A percentile compares a stretch with the other conserved stretches of the same genome.
phyloP scores from a whole-genome alignment of 345 rosid species.

The Corchorus capsularis region DNA sequence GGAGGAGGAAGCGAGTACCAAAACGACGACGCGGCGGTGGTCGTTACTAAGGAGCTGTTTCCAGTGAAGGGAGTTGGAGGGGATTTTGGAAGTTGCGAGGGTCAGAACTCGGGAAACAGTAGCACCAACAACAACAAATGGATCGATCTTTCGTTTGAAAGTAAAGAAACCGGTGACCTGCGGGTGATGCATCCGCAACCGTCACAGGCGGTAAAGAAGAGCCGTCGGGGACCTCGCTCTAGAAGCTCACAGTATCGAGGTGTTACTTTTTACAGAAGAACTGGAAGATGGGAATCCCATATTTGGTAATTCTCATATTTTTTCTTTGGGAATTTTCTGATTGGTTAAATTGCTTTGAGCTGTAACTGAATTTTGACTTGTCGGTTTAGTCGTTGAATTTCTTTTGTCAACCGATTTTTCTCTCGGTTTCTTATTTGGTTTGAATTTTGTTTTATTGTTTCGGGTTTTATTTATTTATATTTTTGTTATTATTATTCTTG shows the following conservation, averaged over 20 bases:
- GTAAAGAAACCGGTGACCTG: slow-evolving; percentile 37
- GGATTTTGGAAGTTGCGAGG: slow-evolving; percentile 30
- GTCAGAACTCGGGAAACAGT: slow-evolving; percentile 43
- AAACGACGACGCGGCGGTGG: slow-evolving; percentile 21
- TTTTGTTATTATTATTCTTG: slow-evolving; percentile 14
- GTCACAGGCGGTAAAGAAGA: slow-evolving; percentile 66
- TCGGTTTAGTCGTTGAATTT: slow-evolving; percentile 4
- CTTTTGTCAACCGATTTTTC: not conserved
- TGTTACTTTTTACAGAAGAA: slow-evolving; percentile 91
- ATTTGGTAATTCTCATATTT: slow-evolving; percentile 58
- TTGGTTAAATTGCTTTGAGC: not conserved
- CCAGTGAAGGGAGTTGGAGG: slow-evolving; percentile 44
- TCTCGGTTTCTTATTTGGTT: too few relatives aligned
- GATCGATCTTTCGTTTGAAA: slow-evolving; percentile 56
- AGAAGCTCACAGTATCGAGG: slow-evolving; percentile 96
- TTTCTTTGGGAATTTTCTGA: not conserved
- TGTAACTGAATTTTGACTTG: slow-evolving; percentile 15
- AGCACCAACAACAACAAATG: slow-evolving; percentile 16
- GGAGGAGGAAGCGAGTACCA: slow-evolving; percentile 26
- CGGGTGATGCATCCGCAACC: slow-evolving; percentile 43
- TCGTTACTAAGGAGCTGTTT: slow-evolving; percentile 62
- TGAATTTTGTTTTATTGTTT: not conserved
- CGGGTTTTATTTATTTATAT: not conserved
- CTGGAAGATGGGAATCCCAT: slow-evolving; percentile 98
- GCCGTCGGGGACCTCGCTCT: slow-evolving; percentile 96